Evolutionary conservation across 2,329 filamentous ascomycete genomes (phyloP), one percentile per base, ranked within the genome.

Genomic region (Sporothrix protearum): DNA sequence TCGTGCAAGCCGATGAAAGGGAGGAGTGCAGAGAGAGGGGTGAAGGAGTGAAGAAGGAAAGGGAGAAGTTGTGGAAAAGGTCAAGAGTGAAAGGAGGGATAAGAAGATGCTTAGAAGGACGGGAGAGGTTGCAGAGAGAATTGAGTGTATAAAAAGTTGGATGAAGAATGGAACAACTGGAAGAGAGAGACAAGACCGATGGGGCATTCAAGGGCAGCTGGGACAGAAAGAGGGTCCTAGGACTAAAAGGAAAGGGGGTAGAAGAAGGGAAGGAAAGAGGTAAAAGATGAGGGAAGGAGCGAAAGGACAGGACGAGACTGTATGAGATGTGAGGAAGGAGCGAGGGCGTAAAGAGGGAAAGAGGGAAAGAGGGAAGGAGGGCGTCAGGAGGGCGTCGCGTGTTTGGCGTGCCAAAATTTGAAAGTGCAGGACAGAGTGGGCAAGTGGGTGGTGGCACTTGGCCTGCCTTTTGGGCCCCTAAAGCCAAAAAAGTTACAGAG

Each of bases 381-480:
- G 28, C 28, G 53, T 57, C 19, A 30, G n/a, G 33, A 63, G 61
- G 61, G 42, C 63, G 63, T 66, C 63, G 22, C 67, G 53, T 55
- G 67, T 59, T 49, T 42, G 51, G 67, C 51, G 67, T 69, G 39
- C 39, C 67, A 36, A 57, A 51, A 22, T 33, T 49, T 22, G 42
- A 64, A 6, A 49, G 63, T 47, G 42, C 22, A 51, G 22, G 16
- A 8, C 10, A 22, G 10, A 12, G 51, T 28, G 22, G 8, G 25
- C 28, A 22, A 25, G 51, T 10, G 59, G 59, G 45, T 10, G 25
- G 61, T 30, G 47, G 42, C 68, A 68, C 71, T 72, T 68, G 71
- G 71, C 63, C 71, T 57, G 53, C 30, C 47, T 4, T 53, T 68
- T 71, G 61, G 68, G 68, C 61, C 69, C 22, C 16, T 9, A 22